These are phyloP conservation scores for Fusarium subglutinans DNA, from an alignment of 2,329 filamentous ascomycete genomes.

Conservation along the genomic window DNA sequence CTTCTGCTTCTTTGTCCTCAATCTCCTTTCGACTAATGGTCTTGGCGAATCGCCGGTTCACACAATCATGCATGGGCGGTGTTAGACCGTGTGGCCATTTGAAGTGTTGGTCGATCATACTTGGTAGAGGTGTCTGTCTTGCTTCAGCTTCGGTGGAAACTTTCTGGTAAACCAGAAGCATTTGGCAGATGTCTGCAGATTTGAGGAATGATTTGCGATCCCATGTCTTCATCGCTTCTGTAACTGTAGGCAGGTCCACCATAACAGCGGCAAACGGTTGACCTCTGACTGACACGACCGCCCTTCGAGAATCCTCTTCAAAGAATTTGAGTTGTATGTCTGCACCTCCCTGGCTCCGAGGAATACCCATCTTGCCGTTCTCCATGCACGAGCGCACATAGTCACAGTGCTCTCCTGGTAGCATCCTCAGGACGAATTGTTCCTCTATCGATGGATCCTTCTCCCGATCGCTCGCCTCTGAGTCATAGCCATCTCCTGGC, in stretches of 20 bases:
- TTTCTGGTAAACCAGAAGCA: constrained; percentile 80
- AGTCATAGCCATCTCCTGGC: constrained; percentile 92
- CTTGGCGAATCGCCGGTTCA: constrained; percentile 84
- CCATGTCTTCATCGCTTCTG: constrained; percentile 94
- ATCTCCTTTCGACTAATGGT: constrained; percentile 85
- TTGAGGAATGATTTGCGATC: constrained; percentile 90
- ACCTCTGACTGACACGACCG: constrained; percentile 74
- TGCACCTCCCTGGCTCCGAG: constrained; percentile 71
- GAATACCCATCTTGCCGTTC: constrained; percentile 78
- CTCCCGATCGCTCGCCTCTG: constrained; percentile 91
- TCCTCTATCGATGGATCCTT: constrained; percentile 88
- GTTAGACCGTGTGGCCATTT: constrained; percentile 88
- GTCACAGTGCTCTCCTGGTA: constrained; percentile 85
- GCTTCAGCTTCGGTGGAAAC: constrained; percentile 75
- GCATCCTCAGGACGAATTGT: constrained; percentile 89
- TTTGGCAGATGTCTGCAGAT: constrained; percentile 87
- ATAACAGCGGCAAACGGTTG: constrained; percentile 79
- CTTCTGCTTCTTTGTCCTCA: constrained; percentile 82
- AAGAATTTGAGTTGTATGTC: constrained; percentile 86
- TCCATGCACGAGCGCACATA: constrained; percentile 80
- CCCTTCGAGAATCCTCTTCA: constrained; percentile 76
- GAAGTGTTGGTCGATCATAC: constrained; percentile 73
- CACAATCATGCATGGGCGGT: constrained; percentile 86
- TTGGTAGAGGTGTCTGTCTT: constrained; percentile 71
- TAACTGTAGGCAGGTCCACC: constrained; percentile 86